Evolutionary conservation across 768 basidiomycete species (phyloP), one percentile per base, ranked within the genome.

Genomic region (Tephrocybe sp.): DNA sequence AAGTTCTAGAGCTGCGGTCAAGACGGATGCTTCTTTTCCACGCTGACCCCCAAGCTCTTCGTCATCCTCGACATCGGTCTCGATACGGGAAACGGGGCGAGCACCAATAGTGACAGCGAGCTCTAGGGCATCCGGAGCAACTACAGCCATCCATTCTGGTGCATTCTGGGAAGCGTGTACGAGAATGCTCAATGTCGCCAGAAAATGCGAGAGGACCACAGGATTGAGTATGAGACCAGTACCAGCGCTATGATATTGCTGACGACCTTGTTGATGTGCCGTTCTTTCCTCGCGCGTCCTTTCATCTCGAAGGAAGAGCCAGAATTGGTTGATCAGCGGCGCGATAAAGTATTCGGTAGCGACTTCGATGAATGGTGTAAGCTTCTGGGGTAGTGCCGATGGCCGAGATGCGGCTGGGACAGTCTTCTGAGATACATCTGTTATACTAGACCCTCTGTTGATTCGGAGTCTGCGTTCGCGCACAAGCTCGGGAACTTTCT

Each of bases 281-380:
- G 86, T 86, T 36, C 89, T 78, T 45, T 82, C 78, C 61, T 92
- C 89, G 33, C 91, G 78, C 2, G 80, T 75, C 58, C 89, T 84
- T 60, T 90, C 85, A 59, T 96, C 92, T 6, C 89, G 82, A 39
- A 97, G 80, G 69, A 95, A 92, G n/a, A 78, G 63, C 94, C 94
- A 99, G 69, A 98, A 97, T n/a, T 86, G 82, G 59, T 94, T 88
- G 69, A 98, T 80, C 46, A 98, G 73, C 0, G 97, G 97, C 52
- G 85, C 81, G 45, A 97, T 80, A 70, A 98, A 98, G 68, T 71
- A 85, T 62, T 94, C 92, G 0, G 89, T 89, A 0, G 93, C 92
- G 22, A 98, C 70, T 46, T 81, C 76, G 16, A 80, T 82, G 61
- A 87, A 89, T 2, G 77, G 72, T 6, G 66, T 69, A 8, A 49